These are phyloP conservation scores for Symbiodinium natans DNA, from an alignment of 73 alveolate genomes.

Conservation along the genomic window DNA sequence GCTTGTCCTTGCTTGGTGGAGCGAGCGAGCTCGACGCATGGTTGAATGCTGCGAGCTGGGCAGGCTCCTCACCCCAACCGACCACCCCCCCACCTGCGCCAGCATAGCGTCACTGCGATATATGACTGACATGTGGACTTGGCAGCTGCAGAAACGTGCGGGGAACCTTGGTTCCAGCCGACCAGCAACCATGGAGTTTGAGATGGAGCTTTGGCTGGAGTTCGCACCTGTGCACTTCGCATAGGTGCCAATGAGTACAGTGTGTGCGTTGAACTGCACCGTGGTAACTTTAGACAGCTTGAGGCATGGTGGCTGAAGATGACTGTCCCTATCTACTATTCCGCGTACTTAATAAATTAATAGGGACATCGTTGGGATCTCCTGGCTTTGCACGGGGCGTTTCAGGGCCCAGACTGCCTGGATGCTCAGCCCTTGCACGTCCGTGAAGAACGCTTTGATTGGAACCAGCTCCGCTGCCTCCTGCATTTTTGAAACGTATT, in stretches of 20 bases:
- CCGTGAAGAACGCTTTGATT: neutral
- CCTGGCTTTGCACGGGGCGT: too few relatives aligned
- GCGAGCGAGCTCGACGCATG: too few relatives aligned
- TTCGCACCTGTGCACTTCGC: constrained; percentile 13
- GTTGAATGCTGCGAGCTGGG: too few relatives aligned
- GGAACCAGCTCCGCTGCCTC: constrained; percentile 5
- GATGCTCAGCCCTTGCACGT: neutral
- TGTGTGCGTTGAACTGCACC: too few relatives aligned
- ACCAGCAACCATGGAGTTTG: constrained; percentile 4
- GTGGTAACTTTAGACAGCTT: too few relatives aligned
- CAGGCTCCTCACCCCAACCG: constrained; percentile 13
- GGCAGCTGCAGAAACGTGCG: too few relatives aligned
- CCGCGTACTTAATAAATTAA: too few relatives aligned
- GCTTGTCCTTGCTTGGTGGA: constrained; percentile 23
- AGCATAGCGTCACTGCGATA: too few relatives aligned
- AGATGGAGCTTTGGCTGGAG: constrained; percentile 6
- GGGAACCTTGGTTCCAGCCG: neutral
- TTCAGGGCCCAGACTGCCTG: neutral
- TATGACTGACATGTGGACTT: neutral
- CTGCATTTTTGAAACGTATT: neutral
- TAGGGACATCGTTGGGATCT: too few relatives aligned
- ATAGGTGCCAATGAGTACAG: too few relatives aligned
- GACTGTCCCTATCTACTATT: neutral
- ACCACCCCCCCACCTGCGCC: neutral
- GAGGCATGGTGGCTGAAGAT: neutral